Conservation (phyloP, 208 protist genomes). For the Leishmania tropica region DNA sequence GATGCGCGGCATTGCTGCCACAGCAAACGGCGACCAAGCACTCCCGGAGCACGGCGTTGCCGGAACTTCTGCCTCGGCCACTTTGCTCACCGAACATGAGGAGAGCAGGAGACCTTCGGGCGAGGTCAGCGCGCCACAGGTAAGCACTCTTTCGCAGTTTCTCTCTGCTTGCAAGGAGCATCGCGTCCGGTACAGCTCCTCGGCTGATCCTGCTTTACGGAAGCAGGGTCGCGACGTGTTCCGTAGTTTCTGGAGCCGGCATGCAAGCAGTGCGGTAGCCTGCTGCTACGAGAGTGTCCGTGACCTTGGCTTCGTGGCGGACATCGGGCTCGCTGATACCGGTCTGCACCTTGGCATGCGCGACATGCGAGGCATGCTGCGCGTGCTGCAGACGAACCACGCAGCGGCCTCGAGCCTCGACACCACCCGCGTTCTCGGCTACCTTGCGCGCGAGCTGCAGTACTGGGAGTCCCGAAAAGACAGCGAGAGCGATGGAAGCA, state of each 20-base stretch:
- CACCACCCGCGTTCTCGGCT: constrained; percentile 58
- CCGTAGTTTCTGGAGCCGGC: constrained; percentile 55
- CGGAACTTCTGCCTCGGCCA: neutral
- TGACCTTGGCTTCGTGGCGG: constrained; percentile 74
- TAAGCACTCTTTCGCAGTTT: constrained; percentile 65
- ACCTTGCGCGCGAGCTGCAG: constrained; percentile 61
- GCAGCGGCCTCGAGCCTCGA: constrained; percentile 44
- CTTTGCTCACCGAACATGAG: neutral
- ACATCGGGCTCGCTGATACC: constrained; percentile 63
- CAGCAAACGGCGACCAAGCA: neutral
- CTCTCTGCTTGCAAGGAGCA: constrained; percentile 54
- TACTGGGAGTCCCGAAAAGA: constrained; percentile 26
- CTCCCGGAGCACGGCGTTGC: neutral
- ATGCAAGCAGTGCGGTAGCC: constrained; percentile 56
- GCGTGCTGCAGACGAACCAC: constrained; percentile 35
- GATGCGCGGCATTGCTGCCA: neutral
- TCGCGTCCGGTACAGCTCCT: constrained; percentile 42
- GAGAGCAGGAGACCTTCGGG: neutral
- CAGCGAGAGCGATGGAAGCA: neutral
- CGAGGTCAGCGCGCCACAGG: constrained; percentile 2
- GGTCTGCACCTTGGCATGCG: constrained; percentile 46
- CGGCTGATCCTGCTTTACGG: constrained; percentile 34
- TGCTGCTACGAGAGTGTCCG: constrained; percentile 58
- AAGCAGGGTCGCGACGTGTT: constrained; percentile 38
- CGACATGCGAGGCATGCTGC: constrained; percentile 39